Percentiles rank a stretch among this genome's conserved stretches.
These are phyloP conservation scores for Tylopilus orsonianus DNA, from an alignment of 1,284 basidiomycete species.

Conservation along the genomic window DNA sequence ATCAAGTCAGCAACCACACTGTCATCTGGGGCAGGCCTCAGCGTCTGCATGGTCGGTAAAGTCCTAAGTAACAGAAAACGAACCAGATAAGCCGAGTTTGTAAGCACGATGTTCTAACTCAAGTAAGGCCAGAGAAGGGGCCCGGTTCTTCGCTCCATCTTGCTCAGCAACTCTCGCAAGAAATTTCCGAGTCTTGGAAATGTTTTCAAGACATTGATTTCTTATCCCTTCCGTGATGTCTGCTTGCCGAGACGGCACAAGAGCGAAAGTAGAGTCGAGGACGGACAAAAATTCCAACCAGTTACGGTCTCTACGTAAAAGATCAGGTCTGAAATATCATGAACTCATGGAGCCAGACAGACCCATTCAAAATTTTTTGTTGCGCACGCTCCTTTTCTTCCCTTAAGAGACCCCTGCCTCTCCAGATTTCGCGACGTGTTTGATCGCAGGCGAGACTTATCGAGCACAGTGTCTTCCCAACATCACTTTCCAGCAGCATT, in stretches of 20 bases:
- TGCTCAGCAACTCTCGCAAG: slow-evolving; percentile 55
- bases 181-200: slow-evolving; percentile 50
- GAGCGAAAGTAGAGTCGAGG: slow-evolving; percentile 62
- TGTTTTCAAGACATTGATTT: slow-evolving; percentile 37
- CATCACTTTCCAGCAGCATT: slow-evolving; percentile 64
- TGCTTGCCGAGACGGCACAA: slow-evolving; percentile 32
- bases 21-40: slow-evolving; percentile 39
- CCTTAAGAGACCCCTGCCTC: slow-evolving; percentile 47
- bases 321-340: slow-evolving; percentile 11
- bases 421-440: slow-evolving; percentile 69
- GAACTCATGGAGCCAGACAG: slow-evolving; percentile 1
- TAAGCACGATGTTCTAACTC: slow-evolving; percentile 67
- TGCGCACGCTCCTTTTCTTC: slow-evolving; percentile 63
- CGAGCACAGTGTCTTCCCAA: slow-evolving; percentile 64
- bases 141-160: slow-evolving; percentile 70
- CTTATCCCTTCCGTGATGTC: slow-evolving; percentile 32
- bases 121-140: slow-evolving; percentile 65
- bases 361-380: slow-evolving; percentile 59
- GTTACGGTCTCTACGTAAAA: slow-evolving; percentile 65
- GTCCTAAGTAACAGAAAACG: slow-evolving; percentile 31
- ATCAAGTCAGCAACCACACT: slow-evolving; percentile 46
- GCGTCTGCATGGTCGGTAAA: background rate
- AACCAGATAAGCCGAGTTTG: slow-evolving; percentile 46
- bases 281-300: slow-evolving; percentile 81
- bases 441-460: slow-evolving; percentile 75